Base-by-base conservation (phyloP, 1,139 yeast genomes). In the Candida sp. region DNA sequence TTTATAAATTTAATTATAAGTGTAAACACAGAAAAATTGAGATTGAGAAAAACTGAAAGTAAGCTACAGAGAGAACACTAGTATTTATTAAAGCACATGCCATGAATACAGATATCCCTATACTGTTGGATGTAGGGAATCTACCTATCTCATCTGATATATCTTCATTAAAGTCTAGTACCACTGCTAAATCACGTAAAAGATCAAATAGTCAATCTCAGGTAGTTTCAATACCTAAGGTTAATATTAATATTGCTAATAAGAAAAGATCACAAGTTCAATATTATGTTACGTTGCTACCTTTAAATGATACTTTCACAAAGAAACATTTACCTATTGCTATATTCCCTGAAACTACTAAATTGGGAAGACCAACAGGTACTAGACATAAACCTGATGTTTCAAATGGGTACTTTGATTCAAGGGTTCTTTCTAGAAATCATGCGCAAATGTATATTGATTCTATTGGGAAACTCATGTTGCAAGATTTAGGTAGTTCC, bases 371-470 rank as follows among this genome's bases (percentile, higher is more conserved):
- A 44, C 99, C 87, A 5, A 75, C 84, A 43, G 89, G 87, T 45
- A 79, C 86, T 15, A 85, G 81, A 53, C 80, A 86, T 42, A 77
- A 78, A 50, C 91, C 96, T 8, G 81, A 84, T 45, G 79, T 85
- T 5, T 84, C 87, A 35, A 95, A 95, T 61, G 99, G 99, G 0
- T 91, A 80, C 61, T 93, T 93, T 58, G 99, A 93, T 61, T 89
- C 97, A 6, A 73, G 99, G 34, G 99, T 95, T 11, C 75, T 93
- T 42, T 85, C 96, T 38, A 73, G 99, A 51, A 93, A 87, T 56
- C 99, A 93, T 65, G 99, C 99, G 0, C 93, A 88, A 54, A 69
- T 93, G 49, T 88, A 81, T 71, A 82, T 90, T 35, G 91, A 86
- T 53, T 70, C 81, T n/a, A 70, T 72, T 5, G 91, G 95, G 9